Evolutionary conservation across 441 rosid species (phyloP).

Genomic region (Erodium texanum): DNA sequence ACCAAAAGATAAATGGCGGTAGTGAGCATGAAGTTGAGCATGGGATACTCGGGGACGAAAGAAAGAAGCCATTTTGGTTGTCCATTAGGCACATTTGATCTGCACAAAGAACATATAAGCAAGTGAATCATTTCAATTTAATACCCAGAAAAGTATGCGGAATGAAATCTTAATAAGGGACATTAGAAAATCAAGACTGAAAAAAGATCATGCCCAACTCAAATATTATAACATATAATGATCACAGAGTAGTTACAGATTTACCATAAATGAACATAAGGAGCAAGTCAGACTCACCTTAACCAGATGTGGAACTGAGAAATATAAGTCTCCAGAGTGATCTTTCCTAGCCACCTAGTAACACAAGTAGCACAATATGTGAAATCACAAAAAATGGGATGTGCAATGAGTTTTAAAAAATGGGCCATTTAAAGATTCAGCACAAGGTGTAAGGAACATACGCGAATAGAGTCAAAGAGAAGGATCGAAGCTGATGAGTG

Average conservation of each 20-base stretch:
- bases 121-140: slow-evolving; percentile 4
- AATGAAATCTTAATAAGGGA: background rate
- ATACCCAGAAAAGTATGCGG: background rate
- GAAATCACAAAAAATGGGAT: slow-evolving; percentile 6
- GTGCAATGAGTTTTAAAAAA: background rate
- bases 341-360: slow-evolving; percentile 96
- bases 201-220: background rate
- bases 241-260: background rate
- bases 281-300: slow-evolving; percentile 46
- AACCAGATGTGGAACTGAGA: slow-evolving; percentile 99
- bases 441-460: slow-evolving; percentile 34
- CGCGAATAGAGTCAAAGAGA: slow-evolving; percentile 78
- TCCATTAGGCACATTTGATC: slow-evolving; percentile 74
- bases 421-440: background rate
- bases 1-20: slow-evolving; percentile 85
- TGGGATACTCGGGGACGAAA: slow-evolving; percentile 83
- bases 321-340: slow-evolving; percentile 92
- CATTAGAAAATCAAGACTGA: too few relatives aligned
- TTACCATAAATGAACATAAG: background rate
- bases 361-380: background rate
- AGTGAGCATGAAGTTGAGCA: slow-evolving; percentile 91
- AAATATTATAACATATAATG: too few relatives aligned
- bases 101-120: slow-evolving; percentile 26
- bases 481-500: slow-evolving; percentile 69
- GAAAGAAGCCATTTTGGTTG: slow-evolving; percentile 97